These are phyloP conservation scores for Talaromyces atroroseus DNA, from an alignment of 2,329 filamentous ascomycete genomes.

Conservation along the genomic window DNA sequence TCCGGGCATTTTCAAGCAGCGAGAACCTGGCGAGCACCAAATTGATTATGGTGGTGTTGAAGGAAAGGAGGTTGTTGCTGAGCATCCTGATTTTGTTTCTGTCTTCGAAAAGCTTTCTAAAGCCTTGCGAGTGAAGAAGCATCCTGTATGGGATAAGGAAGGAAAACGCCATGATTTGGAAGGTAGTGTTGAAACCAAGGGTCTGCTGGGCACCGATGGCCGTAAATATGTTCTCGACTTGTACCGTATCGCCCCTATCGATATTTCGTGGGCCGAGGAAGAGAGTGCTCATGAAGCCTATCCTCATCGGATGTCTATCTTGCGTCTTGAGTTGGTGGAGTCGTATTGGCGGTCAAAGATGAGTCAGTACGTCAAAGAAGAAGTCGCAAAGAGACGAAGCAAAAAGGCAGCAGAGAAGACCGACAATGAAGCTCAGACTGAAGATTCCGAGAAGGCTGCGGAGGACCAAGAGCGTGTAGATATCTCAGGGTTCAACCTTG, in stretches of 20 bases:
- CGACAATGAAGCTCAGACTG: slow-evolving; percentile 37
- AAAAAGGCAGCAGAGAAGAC: slow-evolving; percentile 37
- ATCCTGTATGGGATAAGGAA: slow-evolving; percentile 97
- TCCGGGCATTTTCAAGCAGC: slow-evolving; percentile 97
- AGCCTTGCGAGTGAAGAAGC: slow-evolving; percentile 84
- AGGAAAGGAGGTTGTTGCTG: slow-evolving; percentile 89
- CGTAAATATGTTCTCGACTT: slow-evolving; percentile 96
- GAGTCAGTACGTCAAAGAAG: slow-evolving; percentile 77
- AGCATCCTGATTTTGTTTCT: slow-evolving; percentile 76
- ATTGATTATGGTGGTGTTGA: slow-evolving; percentile 98
- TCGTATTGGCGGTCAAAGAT: slow-evolving; percentile 78
- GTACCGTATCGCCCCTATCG: slow-evolving; percentile 88
- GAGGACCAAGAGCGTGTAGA: slow-evolving; percentile 66
- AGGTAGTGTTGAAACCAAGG: slow-evolving; percentile 95
- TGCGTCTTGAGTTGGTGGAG: slow-evolving; percentile 86
- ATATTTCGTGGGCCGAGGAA: slow-evolving; percentile 86
- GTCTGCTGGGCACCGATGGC: slow-evolving; percentile 91
- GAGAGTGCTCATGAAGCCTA: slow-evolving; percentile 62
- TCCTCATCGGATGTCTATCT: slow-evolving; percentile 92
- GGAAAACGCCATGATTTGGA: slow-evolving; percentile 84
- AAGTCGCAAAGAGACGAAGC: slow-evolving; percentile 61
- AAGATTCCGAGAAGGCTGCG: slow-evolving; percentile 39
- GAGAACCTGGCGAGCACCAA: slow-evolving; percentile 94
- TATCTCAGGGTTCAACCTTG: slow-evolving; percentile 77
- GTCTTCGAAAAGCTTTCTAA: slow-evolving; percentile 89